Evolutionary conservation across 2,329 filamentous ascomycete species (phyloP), one percentile per base, ranked within the genome.

Genomic region (Phyllosticta citribraziliensis): DNA sequence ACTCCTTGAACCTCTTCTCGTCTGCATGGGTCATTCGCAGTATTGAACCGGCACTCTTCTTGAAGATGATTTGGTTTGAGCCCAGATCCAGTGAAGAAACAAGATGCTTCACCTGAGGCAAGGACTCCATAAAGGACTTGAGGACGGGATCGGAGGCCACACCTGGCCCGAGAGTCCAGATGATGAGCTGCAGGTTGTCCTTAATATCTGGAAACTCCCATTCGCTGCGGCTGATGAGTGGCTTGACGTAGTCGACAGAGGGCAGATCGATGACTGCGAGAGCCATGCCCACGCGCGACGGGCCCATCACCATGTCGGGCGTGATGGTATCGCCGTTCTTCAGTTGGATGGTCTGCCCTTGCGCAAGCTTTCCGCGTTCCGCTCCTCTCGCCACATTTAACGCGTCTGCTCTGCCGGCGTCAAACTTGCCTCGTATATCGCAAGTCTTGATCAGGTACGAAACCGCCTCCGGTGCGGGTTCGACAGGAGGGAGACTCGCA

Each of bases 181-280:
- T 83, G 56, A 95, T 82, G 51, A 81, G 81, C 54, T 81, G 77
- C 54, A 97, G 73, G 56, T 86, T 83, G 6, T 78, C 78, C 79
- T 90, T 89, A 35, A 95, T 76, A 30, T 83, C 76, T 11, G 78
- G 67, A 47, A 83, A 82, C 19, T 79, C 76, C 85, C 89, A 92
- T 72, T 97, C 93, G 2, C 85, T 80, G 33, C 90, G 83, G 40
- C 79, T 76, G 52, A 96, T 67, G 58, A 97, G 80, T 5, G 82
- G 74, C 12, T 87, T 83, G 25, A 97, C 76, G 68, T 94, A 92
- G 8, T 85, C 83, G 0, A 72, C 64, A 14, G 86, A 82, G 1
- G 91, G 89, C 8, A 99, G 73, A 66, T 97, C 92, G 51, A 95
- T 78, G 8, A 99, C 79, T 9, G 89, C 88, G 65, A 96, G 80